Percentiles rank a stretch among this genome's conserved stretches.
phyloP scores from a whole-genome alignment of 2,329 filamentous ascomycete species.

The Myriosclerotinia scirpicola region DNA sequence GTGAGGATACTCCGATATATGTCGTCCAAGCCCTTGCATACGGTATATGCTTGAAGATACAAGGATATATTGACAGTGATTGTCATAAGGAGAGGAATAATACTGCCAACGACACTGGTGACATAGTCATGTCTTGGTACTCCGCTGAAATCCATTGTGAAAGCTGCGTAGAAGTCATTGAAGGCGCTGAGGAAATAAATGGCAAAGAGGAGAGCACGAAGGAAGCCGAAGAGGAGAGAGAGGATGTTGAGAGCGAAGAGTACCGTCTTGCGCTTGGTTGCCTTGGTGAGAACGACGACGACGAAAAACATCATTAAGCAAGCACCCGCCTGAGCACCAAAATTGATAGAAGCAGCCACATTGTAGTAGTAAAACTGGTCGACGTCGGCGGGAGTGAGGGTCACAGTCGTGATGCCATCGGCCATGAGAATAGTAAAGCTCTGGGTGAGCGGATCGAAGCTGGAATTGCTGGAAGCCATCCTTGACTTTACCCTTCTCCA shows the following conservation, averaged over 20 bases:
- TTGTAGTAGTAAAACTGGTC: constrained; percentile 50
- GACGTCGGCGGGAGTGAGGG: constrained; percentile 46
- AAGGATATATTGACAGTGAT: constrained; percentile 58
- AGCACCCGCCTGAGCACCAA: constrained; percentile 60
- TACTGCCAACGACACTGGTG: constrained; percentile 49
- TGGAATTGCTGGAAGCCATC: constrained; percentile 11
- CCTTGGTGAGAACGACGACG: constrained; percentile 57
- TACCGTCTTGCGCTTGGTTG: constrained; percentile 56
- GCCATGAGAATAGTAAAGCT: constrained; percentile 48
- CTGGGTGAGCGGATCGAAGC: constrained; percentile 54
- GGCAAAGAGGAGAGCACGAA: constrained; percentile 50
- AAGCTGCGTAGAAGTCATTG: constrained; percentile 51
- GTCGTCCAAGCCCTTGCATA: constrained; percentile 49
- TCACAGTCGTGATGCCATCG: constrained; percentile 46
- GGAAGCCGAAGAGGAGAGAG: constrained; percentile 55
- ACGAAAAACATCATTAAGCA: constrained; percentile 56
- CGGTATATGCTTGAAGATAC: constrained; percentile 62
- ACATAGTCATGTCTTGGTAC: constrained; percentile 47
- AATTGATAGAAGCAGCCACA: constrained; percentile 54
- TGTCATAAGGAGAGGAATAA: constrained; percentile 54
- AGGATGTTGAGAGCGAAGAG: constrained; percentile 61
- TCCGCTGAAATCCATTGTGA: constrained; percentile 48
- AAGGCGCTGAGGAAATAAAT: constrained; percentile 54
- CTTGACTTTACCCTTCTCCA: background rate
- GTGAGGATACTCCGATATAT: constrained; percentile 49